Base-by-base conservation (phyloP, 371 early-diverging fungal genomes). In the Mucor saturninus region DNA sequence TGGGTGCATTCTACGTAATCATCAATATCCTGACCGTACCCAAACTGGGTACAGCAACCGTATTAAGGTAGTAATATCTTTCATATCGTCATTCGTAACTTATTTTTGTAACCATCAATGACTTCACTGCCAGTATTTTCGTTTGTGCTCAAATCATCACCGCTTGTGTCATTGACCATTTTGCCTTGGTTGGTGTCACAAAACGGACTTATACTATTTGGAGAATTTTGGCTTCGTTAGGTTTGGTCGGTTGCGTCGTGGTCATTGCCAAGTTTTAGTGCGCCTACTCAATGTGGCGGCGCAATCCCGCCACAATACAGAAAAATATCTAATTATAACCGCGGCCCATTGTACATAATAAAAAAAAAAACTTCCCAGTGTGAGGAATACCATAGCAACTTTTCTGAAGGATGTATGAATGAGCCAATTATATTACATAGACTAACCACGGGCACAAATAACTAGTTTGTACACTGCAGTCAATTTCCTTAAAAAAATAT, bases 121-220 rank as follows among this genome's bases (percentile, higher is more conserved):
- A 21, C 21, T 21, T 21, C 21, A 21, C 21, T 21, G 21, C 21
- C 9, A 82, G 83, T 60, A 76, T 84, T 11, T 79, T 82, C 56
- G 80, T 84, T 32, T 79, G 79, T 43, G 64, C 83, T 31, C 77
- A 76, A 68, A 65, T 74, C 42, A 71, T 80, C 6, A 73, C 72
- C 59, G 81, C 83, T 9, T 82, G 83, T 61, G 30, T 84, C 15
- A 82, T 82, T 54, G 81, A 84, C 60, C 67, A 80, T 48, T 84
- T 79, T 62, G 68, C 68, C 3, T 31, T 82, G 42, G 69, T 81
- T 28, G 84, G 78, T 6, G 69, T 79, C 35, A 54, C 62, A 13
- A 68, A 74, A 60, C 66, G 80, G 31, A 59, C 68, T 7, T 83
- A 71, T 43, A 78, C 79, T 31, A 29, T 75, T 11, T 83, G 83